phyloP scores from a whole-genome alignment of 2,329 filamentous ascomycete genomes.

The Cytospora leucostoma region DNA sequence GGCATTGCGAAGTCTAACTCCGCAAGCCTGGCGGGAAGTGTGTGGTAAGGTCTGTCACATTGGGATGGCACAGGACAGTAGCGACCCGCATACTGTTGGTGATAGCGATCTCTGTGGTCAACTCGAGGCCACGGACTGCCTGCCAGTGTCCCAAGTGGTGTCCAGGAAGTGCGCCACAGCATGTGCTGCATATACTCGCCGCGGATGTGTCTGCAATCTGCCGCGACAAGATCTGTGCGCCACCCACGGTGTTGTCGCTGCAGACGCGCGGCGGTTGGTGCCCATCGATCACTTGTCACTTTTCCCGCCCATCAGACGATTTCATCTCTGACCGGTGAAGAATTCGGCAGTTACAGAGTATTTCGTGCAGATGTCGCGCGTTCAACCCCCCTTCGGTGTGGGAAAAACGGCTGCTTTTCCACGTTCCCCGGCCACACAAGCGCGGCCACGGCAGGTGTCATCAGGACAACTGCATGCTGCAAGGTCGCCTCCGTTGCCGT shows the following conservation, averaged over 20 bases:
- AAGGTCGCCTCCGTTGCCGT: background rate
- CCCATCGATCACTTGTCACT: constrained; percentile 24
- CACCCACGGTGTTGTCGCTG: constrained; percentile 7
- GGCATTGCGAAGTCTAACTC: background rate
- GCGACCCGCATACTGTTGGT: background rate
- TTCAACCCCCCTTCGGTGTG: constrained; percentile 18
- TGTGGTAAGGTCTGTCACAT: background rate
- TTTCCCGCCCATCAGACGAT: constrained; percentile 4
- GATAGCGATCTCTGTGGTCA: background rate
- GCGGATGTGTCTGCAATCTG: constrained; percentile 20
- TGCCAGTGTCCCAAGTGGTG: background rate
- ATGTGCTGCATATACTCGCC: constrained; percentile 1
- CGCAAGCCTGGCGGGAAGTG: background rate
- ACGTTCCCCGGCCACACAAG: constrained; percentile 16
- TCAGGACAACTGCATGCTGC: constrained; percentile 15
- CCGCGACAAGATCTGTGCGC: constrained; percentile 28
- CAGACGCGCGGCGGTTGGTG: constrained; percentile 16
- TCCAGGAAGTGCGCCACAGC: constrained; percentile 1
- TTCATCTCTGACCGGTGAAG: constrained; percentile 27
- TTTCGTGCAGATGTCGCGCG: constrained; percentile 25
- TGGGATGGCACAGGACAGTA: background rate
- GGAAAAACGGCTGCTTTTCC: constrained; percentile 21
- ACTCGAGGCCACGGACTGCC: background rate
- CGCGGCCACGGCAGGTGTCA: constrained; percentile 10
- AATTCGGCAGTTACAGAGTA: constrained; percentile 2